These are phyloP conservation scores for Calocybe cyanea DNA, from an alignment of 768 basidiomycete genomes.

Conservation along the genomic window DNA sequence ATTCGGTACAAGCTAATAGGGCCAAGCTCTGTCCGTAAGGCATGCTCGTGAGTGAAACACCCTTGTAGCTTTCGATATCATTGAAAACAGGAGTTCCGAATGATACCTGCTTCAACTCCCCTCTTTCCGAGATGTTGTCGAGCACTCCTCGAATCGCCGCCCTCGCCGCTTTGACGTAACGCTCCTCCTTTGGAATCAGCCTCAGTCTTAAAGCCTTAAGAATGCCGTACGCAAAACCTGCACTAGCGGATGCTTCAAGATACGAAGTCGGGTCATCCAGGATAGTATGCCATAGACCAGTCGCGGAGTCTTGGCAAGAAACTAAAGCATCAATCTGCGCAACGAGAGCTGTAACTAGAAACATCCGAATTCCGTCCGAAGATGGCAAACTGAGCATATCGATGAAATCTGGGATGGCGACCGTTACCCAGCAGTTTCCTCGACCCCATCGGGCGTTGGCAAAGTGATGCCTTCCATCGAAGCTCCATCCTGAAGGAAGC, in stretches of 20 bases:
- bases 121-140: constrained; percentile 39
- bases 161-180: constrained; percentile 31
- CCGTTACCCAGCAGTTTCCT: constrained; percentile 53
- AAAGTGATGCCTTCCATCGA: constrained; percentile 43
- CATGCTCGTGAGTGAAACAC: constrained; percentile 52
- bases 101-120: constrained; percentile 44
- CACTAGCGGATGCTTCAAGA: constrained; percentile 46
- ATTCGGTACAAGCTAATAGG: constrained; percentile 45
- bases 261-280: constrained; percentile 48
- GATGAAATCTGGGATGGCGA: constrained; percentile 46
- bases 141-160: constrained; percentile 41
- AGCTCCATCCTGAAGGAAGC: constrained; percentile 35
- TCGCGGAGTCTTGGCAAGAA: constrained; percentile 36
- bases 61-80: constrained; percentile 43
- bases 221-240: constrained; percentile 47
- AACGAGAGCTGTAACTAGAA: constrained; percentile 35
- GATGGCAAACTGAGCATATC: constrained; percentile 37
- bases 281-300: constrained; percentile 54
- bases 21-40: constrained; percentile 55
- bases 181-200: constrained; percentile 36
- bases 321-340: constrained; percentile 48
- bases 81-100: constrained; percentile 54
- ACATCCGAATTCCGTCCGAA: constrained; percentile 38
- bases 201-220: constrained; percentile 39
- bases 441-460: constrained; percentile 48